phyloP scores from a whole-genome alignment of 2,329 filamentous ascomycete species.

The Xenoacremonium recifei region DNA sequence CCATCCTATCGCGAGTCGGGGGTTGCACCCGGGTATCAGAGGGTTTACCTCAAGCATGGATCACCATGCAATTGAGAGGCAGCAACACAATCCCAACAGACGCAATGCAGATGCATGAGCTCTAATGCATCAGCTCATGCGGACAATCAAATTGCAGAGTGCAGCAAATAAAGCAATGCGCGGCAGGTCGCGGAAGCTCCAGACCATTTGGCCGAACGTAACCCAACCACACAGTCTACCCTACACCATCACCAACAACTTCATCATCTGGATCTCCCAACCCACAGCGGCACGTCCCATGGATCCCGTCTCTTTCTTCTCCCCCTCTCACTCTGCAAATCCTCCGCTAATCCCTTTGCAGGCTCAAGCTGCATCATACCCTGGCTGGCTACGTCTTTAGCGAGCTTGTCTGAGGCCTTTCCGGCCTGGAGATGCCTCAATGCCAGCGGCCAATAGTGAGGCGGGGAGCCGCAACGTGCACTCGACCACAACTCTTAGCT shows the following conservation, averaged over 20 bases:
- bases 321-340: too few relatives aligned
- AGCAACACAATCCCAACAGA: not conserved
- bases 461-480: constrained; percentile 22
- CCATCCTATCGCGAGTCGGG: not conserved
- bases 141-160: too few relatives aligned
- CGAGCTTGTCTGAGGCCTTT: constrained; percentile 11
- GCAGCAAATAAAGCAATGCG: too few relatives aligned
- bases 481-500: not conserved
- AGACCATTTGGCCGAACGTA: not conserved
- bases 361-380: too few relatives aligned
- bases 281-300: not conserved
- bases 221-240: not conserved
- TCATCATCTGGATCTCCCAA: too few relatives aligned
- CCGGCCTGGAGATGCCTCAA: constrained; percentile 15
- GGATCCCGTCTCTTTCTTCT: not conserved
- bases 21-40: not conserved
- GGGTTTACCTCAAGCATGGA: not conserved
- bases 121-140: too few relatives aligned
- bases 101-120: too few relatives aligned
- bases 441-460: constrained; percentile 18
- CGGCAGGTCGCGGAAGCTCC: too few relatives aligned
- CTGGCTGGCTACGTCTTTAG: too few relatives aligned
- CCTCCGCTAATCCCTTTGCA: too few relatives aligned
- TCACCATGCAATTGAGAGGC: not conserved
- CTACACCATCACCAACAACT: not conserved